Conservation (phyloP, 495 filamentous ascomycete genomes). For the Sporormia fimetaria region DNA sequence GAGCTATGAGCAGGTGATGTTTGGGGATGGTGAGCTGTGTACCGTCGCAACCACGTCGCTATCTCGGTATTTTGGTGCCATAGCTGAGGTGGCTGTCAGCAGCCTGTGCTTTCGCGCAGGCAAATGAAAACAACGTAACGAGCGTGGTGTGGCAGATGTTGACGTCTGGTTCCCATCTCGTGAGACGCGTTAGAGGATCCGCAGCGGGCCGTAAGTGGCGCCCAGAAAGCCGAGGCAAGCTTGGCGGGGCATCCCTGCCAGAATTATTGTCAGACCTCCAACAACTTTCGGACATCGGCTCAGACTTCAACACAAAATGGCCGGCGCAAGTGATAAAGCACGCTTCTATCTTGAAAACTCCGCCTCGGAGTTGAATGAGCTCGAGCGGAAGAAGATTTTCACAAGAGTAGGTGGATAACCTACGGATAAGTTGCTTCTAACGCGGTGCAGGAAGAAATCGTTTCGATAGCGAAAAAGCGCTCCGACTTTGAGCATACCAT, state of each 20-base stretch:
- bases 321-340: conserved; percentile 78
- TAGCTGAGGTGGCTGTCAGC: conserved; percentile 29
- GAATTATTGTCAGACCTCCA: background rate
- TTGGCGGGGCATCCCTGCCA: conserved; percentile 7
- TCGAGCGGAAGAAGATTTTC: conserved; percentile 81
- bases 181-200: conserved; percentile 5
- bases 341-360: conserved; percentile 87
- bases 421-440: background rate
- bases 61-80: conserved; percentile 81
- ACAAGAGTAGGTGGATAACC: conserved; percentile 44
- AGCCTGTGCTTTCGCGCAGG: conserved; percentile 14
- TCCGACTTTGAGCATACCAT: conserved; percentile 89
- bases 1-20: conserved; percentile 13
- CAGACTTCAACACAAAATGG: conserved; percentile 43
- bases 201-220: background rate
- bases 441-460: conserved; percentile 62
- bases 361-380: conserved; percentile 81
- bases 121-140: conserved; percentile 34
- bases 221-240: conserved; percentile 11
- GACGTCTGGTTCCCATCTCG: too few species aligned
- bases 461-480: conserved; percentile 72
- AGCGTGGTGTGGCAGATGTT: too few species aligned
- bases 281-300: background rate
- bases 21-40: conserved; percentile 28
- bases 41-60: conserved; percentile 71